Evolutionary conservation across 352 stramenopile species (phyloP).

Genomic region (Globisporangium ultimum): DNA sequence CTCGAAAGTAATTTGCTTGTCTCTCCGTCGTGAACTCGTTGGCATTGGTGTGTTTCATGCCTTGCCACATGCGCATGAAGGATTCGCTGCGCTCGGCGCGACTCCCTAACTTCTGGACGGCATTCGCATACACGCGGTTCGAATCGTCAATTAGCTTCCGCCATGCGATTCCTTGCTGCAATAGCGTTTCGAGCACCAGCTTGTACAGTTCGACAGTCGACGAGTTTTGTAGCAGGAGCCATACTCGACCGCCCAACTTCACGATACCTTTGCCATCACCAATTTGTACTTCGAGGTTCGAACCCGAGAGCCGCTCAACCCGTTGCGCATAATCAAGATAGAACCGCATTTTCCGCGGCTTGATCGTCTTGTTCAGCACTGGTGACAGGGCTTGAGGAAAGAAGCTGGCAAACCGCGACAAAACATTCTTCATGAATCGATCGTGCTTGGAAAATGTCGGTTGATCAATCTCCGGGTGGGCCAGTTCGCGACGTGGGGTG

Average conservation of each 20-base stretch:
- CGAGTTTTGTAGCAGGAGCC: conserved; percentile 34
- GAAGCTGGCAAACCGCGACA: conserved; percentile 53
- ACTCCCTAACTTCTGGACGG: conserved; percentile 11
- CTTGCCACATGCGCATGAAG: conserved; percentile 55
- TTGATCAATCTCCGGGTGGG: conserved; percentile 21
- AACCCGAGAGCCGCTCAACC: conserved; percentile 36
- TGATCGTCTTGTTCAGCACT: conserved; percentile 63
- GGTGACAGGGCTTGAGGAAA: conserved; percentile 45
- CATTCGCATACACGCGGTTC: conserved; percentile 20
- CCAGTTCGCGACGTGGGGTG: neutral
- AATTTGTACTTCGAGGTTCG: conserved; percentile 40
- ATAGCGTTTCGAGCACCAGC: conserved; percentile 44
- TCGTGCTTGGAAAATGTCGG: conserved; percentile 53
- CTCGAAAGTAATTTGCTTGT: conserved; percentile 48
- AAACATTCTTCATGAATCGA: conserved; percentile 37
- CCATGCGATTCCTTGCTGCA: conserved; percentile 45
- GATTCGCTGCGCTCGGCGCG: conserved; percentile 26
- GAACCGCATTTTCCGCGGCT: conserved; percentile 65
- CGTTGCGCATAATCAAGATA: conserved; percentile 64
- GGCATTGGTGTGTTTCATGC: conserved; percentile 33
- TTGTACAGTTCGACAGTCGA: conserved; percentile 46
- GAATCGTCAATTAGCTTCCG: conserved; percentile 35
- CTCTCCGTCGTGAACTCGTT: conserved; percentile 32
- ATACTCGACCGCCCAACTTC: conserved; percentile 43
- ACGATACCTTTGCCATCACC: conserved; percentile 32